Base-by-base conservation (phyloP, 2,329 filamentous ascomycete genomes). In the Chaetomium strumarium region DNA sequence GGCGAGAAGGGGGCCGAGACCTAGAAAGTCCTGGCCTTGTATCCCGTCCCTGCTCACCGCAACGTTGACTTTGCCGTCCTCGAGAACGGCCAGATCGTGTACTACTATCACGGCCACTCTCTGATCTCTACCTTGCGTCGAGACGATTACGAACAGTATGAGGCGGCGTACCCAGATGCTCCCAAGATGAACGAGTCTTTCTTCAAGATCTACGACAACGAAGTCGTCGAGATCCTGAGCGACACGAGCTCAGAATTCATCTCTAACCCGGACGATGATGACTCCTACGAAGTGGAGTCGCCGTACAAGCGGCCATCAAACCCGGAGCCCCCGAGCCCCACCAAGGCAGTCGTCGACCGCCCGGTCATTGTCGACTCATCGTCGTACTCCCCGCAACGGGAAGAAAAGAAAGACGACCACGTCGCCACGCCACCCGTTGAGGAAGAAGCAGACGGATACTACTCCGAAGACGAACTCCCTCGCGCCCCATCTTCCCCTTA, bases 161-260 rank as follows among this genome's bases (percentile, higher is more conserved):
- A 30, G 2, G 31, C 37, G 5, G 36, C 39, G 3, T 33, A 48
- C 17, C 45, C 45, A 5, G 24, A 44, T 13, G 45, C 16, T 4
- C 9, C 24, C 9, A 42, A 46, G 37, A 24, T 31, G 30, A 8
- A 37, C 17, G 16, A 12, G 6, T 10, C 6, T 8, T 33, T 44
- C 20, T n/a, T 30, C 39, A 10, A 14, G n/a, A 16, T 2, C 16
- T 19, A 42, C 37, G 6, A 13, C 5, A 9, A 38, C 17, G 24
- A n/a, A 10, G 16, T 34, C 16, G 38, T 44, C 11, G 42, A 51
- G 12, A 12, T 2, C 7, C 8, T 6, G 3, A 49, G 46, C 44
- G 39, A 20, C 2, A 19, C 36, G 6, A 55, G 44, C 44, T 51
- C 48, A 2, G 52, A 38, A 13, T 51, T 48, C 39, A 24, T 55